A percentile compares a stretch with the other conserved stretches of the same genome.
These are phyloP conservation scores for Tolypocladium tundrense DNA, from an alignment of 2,329 filamentous ascomycete genomes.

Conservation along the genomic window DNA sequence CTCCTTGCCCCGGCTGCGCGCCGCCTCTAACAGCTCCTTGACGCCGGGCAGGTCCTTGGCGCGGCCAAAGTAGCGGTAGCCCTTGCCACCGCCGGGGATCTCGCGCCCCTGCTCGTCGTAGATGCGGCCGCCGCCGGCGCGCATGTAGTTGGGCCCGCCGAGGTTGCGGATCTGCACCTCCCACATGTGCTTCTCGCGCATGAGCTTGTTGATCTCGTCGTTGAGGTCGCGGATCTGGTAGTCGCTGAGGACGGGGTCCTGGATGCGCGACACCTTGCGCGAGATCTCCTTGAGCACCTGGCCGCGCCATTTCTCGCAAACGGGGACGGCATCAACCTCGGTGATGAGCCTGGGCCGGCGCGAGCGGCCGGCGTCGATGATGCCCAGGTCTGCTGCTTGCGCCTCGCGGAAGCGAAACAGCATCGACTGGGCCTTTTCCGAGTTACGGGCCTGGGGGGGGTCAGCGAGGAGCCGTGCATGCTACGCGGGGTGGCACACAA, in stretches of 20 bases:
- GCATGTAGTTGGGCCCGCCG: conserved; percentile 96
- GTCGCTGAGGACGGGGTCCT: conserved; percentile 83
- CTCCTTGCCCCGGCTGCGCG: conserved; percentile 43
- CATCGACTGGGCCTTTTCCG: conserved; percentile 98
- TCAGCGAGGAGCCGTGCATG: neutral
- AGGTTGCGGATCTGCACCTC: conserved; percentile 91
- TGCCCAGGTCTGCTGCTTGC: conserved; percentile 90
- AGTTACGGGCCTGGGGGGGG: conserved; percentile 71
- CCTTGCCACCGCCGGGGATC: conserved; percentile 68
- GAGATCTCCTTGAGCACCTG: conserved; percentile 96
- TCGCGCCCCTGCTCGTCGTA: conserved; percentile 67
- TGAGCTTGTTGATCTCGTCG: conserved; percentile 98
- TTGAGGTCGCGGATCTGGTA: conserved; percentile 97
- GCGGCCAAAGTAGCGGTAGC: conserved; percentile 89
- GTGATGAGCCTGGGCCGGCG: conserved; percentile 88
- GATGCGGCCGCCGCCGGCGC: conserved; percentile 51
- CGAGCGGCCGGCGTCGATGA: conserved; percentile 84
- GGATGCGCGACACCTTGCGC: conserved; percentile 92
- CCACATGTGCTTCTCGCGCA: conserved; percentile 99
- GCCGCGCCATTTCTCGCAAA: conserved; percentile 95
- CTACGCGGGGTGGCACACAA: neutral
- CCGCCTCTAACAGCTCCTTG: conserved; percentile 88
- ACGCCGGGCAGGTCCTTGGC: conserved; percentile 87
- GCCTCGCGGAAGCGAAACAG: conserved; percentile 98
- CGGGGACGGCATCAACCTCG: conserved; percentile 69